These are phyloP conservation scores for Auricularia sp. DNA, from an alignment of 768 basidiomycete genomes.

Conservation along the genomic window DNA sequence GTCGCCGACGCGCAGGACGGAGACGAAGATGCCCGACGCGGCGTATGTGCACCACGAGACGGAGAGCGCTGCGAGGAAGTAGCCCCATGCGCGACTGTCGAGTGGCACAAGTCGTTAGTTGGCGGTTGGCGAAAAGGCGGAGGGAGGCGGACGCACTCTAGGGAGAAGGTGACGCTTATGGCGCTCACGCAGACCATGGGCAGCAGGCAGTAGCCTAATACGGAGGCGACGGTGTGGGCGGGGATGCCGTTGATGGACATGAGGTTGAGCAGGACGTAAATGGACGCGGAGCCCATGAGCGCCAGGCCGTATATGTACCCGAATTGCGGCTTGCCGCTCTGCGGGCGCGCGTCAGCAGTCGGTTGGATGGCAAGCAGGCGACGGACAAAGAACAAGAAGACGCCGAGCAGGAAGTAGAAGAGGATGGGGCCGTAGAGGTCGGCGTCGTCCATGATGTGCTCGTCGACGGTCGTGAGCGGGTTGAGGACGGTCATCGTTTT, in stretches of 20 bases:
- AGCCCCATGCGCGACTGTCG: constrained; percentile 70
- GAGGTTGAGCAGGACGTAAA: constrained; percentile 90
- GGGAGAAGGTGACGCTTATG: constrained; percentile 72
- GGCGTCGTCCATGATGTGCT: constrained; percentile 97
- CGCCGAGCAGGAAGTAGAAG: constrained; percentile 91
- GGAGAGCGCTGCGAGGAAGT: constrained; percentile 67
- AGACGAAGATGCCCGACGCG: constrained; percentile 91
- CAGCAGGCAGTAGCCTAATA: constrained; percentile 90
- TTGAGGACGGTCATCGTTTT: constrained; percentile 96
- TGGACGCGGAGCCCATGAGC: constrained; percentile 82
- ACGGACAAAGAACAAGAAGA: constrained; percentile 83
- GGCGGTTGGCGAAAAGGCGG: constrained; percentile 1
- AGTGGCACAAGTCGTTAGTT: constrained; percentile 4
- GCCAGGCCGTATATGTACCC: constrained; percentile 98
- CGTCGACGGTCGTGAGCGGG: constrained; percentile 72
- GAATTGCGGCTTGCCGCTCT: constrained; percentile 99
- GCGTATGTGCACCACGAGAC: constrained; percentile 97
- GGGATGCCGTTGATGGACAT: constrained; percentile 96
- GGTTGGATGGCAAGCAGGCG: background rate
- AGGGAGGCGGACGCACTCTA: constrained; percentile 56
- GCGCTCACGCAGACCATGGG: constrained; percentile 94
- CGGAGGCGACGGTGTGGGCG: constrained; percentile 88
- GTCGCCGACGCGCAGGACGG: constrained; percentile 89
- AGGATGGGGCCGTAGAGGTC: constrained; percentile 94
- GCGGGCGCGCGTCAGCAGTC: background rate